Percentiles rank a stretch among this genome's conserved stretches.
phyloP scores from a whole-genome alignment of 2,329 filamentous ascomycete species.

The Fusarium sp. region DNA sequence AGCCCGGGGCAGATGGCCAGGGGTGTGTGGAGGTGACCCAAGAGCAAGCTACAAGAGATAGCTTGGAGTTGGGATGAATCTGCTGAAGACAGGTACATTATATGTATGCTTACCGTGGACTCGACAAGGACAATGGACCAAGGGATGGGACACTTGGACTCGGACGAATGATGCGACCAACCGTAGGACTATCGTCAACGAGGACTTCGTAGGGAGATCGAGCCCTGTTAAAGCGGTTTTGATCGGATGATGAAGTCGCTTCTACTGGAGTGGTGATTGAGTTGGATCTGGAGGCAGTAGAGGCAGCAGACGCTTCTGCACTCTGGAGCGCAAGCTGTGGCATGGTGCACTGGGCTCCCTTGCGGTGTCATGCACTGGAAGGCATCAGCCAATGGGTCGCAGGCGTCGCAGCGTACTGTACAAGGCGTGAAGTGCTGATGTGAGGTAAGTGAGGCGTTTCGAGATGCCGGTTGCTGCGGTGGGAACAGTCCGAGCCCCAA shows the following conservation, averaged over 20 bases:
- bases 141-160: conserved; percentile 33
- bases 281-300: conserved; percentile 25
- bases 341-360: conserved; percentile 54
- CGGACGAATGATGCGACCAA: conserved; percentile 49
- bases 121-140: conserved; percentile 37
- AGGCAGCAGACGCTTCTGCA: conserved; percentile 49
- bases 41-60: conserved; percentile 13
- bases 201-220: conserved; percentile 36
- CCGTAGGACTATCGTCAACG: conserved; percentile 58
- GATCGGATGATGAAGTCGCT: conserved; percentile 9
- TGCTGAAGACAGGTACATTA: conserved; percentile 2
- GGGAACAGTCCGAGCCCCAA: conserved; percentile 38
- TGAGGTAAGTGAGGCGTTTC: conserved; percentile 44
- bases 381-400: conserved; percentile 42
- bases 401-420: conserved; percentile 5
- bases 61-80: conserved; percentile 34
- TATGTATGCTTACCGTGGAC: conserved; percentile 41
- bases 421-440: conserved; percentile 32
- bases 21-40: conserved; percentile 36
- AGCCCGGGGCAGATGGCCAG: conserved; percentile 32
- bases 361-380: conserved; percentile 46
- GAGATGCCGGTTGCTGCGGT: conserved; percentile 44
- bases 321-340: conserved; percentile 61
- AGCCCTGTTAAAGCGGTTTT: conserved; percentile 17
- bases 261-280: conserved; percentile 25